Percentiles rank a stretch among this genome's conserved stretches.
phyloP scores from a whole-genome alignment of 768 basidiomycete species.

The Kwoniella sp. region DNA sequence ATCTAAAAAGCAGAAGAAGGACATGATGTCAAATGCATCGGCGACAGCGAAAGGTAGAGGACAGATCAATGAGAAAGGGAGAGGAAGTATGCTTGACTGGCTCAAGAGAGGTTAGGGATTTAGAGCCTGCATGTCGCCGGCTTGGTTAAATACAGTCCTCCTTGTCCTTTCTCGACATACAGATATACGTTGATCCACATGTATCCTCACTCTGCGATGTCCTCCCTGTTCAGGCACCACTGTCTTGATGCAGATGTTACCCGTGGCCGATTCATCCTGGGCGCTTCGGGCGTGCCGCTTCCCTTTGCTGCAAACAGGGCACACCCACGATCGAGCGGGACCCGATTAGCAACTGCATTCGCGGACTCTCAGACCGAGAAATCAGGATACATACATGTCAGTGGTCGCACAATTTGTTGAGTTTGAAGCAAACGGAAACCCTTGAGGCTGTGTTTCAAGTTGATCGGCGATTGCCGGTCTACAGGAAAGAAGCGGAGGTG shows the following conservation, averaged over 20 bases:
- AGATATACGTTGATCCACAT: no score
- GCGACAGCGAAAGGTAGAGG: background rate
- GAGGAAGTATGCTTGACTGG: conserved; percentile 35
- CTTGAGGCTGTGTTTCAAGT: background rate
- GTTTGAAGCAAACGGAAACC: background rate
- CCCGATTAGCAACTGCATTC: no score
- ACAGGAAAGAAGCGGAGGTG: background rate
- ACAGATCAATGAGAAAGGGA: conserved; percentile 1
- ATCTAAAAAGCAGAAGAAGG: conserved; percentile 18
- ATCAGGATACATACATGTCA: no score
- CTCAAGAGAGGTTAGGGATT: conserved; percentile 9
- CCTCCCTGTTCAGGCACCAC: no score
- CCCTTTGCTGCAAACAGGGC: no score
- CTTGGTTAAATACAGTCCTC: background rate
- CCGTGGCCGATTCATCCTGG: no score
- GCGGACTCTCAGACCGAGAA: no score
- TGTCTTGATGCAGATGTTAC: no score
- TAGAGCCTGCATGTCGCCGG: no score
- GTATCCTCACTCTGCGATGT: no score
- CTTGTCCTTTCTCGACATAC: background rate
- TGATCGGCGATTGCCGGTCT: background rate
- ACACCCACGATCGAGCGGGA: no score
- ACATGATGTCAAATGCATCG: background rate
- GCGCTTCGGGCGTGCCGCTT: no score
- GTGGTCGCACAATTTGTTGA: background rate